These are phyloP conservation scores for Secale cereale DNA, from an alignment of 176 grass and related monocot genomes.

Conservation along the genomic window DNA sequence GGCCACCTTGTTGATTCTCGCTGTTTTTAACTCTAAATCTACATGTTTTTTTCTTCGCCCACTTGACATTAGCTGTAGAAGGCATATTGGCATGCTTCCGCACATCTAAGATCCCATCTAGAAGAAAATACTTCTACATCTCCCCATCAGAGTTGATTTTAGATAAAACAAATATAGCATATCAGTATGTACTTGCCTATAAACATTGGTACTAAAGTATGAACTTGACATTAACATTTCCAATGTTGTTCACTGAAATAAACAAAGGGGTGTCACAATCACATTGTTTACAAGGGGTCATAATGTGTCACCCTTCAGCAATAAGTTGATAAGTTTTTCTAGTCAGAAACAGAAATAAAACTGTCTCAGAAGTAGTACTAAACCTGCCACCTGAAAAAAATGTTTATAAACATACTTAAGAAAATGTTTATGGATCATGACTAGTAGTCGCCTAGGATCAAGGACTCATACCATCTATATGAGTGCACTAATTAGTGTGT, in stretches of 20 bases:
- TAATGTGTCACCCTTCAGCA: neutral
- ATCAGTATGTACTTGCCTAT: neutral
- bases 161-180: neutral
- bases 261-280: neutral
- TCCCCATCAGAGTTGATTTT: neutral
- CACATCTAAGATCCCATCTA: constrained; percentile 55
- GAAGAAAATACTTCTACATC: constrained; percentile 16
- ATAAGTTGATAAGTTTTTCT: neutral
- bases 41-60: constrained; percentile 13
- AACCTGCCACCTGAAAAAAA: neutral
- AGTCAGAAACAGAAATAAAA: neutral
- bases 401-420: neutral
- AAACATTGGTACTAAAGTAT: constrained; percentile 16
- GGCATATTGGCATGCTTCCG: constrained; percentile 17
- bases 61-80: constrained; percentile 32
- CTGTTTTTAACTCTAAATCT: constrained; percentile 9
- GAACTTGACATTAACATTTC: constrained; percentile 22
- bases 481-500: neutral
- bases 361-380: neutral
- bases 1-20: constrained; percentile 4
- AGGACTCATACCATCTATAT: neutral
- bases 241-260: neutral
- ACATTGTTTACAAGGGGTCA: neutral
- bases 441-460: neutral
- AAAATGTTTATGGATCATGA: neutral